Evolutionary conservation across 257 asterid species (phyloP).

Genomic region (Cruciata laevipes): DNA sequence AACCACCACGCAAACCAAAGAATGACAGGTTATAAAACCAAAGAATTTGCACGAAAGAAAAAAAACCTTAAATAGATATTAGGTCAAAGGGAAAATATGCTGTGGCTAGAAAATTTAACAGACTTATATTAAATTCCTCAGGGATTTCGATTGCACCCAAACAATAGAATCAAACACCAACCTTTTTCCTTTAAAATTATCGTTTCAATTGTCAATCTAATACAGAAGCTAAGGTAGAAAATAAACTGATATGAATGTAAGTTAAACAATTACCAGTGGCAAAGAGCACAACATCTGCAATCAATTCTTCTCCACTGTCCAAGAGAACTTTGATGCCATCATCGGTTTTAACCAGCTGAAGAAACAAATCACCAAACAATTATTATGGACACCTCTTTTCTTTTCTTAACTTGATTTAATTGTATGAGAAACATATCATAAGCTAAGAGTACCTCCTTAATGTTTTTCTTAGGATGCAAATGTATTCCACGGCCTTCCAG

Average conservation of each 20-base stretch:
- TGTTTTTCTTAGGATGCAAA: constrained; percentile 65
- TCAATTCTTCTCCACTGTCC: constrained; percentile 75
- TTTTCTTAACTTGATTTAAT: not conserved
- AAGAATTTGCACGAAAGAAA: not conserved
- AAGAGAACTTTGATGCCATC: constrained; percentile 69
- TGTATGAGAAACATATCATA: not conserved
- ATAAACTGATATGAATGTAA: not conserved
- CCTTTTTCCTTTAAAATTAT: not conserved
- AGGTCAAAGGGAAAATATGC: not conserved
- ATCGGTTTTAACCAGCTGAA: constrained; percentile 74
- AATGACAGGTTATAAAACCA: not conserved
- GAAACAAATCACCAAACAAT: constrained; percentile 2
- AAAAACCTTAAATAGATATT: not conserved
- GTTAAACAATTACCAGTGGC: constrained; percentile 73
- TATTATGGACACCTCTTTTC: not conserved
- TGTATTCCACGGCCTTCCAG: constrained; percentile 93
- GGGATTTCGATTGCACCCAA: not conserved
- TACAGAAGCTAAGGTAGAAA: not conserved
- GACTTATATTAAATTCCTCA: not conserved
- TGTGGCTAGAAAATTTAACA: not conserved
- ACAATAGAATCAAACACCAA: not conserved
- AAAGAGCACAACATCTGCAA: constrained; percentile 92
- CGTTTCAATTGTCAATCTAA: not conserved
- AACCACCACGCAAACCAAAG: not conserved
- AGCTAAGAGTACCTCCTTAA: constrained; percentile 62